Evolutionary conservation across 768 basidiomycete species (phyloP), one percentile per base, ranked within the genome.

Genomic region (Tephrocybe sp.): DNA sequence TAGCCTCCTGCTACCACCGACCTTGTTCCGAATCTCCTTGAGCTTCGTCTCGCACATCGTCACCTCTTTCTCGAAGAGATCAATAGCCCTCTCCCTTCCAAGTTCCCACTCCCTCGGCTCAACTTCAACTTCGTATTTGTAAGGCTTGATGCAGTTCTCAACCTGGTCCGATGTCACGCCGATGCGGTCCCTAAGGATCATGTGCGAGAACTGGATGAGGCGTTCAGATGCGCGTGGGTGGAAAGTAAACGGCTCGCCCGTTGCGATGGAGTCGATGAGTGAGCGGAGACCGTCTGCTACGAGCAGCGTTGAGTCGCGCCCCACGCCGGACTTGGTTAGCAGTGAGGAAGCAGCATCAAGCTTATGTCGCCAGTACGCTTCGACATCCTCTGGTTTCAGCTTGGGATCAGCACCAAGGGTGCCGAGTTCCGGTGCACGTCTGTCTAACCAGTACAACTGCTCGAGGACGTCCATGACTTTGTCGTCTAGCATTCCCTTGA

Each of bases 91-190:
- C 58, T 78, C 79, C 43, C 95, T 74, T 0, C 97, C 97, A 2
- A 75, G 63, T 59, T 92, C 90, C 97, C 97, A 99, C 67, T 99
- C 97, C 36, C 86, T 75, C 12, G 83, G 79, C 56, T 98, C 94
- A 12, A 98, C 88, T 65, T 99, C 97, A 23, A 98, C 86, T 63
- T 98, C 96, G 63, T 97, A 96, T 75, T 99, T 99, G 80, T 84
- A 98, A 24, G 96, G 97, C 71, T 99, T 99, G 77, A 99, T 98
- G 69, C 93, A 96, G 68, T 98, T 99, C 75, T 99, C 97, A 14
- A 99, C 96, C 71, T 98, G 96, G 66, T 99, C 97, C 4, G 92
- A 88, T n/a, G 97, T 93, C 49, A 96, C 72, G 14, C 92, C 90
- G 51, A 98, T 89, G 5, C 96, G 83, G 62, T 98, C 96, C 52